phyloP scores from a whole-genome alignment of 441 rosid genomes.

The Gossypium lobatum region DNA sequence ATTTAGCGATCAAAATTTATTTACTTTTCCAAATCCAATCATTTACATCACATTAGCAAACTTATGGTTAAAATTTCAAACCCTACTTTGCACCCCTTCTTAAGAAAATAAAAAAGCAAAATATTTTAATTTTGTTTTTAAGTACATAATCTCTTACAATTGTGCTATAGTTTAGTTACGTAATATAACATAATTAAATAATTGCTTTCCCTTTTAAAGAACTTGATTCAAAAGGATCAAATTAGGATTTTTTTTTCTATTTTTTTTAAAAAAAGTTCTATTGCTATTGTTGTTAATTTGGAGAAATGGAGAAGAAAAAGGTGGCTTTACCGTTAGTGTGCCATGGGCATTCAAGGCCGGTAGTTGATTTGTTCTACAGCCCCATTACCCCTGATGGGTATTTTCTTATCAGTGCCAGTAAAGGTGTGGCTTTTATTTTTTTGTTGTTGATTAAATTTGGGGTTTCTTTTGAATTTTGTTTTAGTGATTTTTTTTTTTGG shows the following conservation, averaged over 20 bases:
- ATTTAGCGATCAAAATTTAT: not conserved
- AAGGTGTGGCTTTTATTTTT: conserved; percentile 38
- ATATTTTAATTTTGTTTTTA: not conserved
- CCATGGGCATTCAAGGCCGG: conserved; percentile 97
- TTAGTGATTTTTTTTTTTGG: not conserved
- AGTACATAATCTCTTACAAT: not conserved
- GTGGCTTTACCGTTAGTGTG: conserved; percentile 79
- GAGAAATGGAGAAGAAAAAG: conserved; percentile 54
- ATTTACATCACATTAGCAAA: not conserved
- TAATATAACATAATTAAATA: not conserved
- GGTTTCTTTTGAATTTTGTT: not conserved
- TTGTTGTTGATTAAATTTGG: not conserved
- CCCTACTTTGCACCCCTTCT: not conserved
- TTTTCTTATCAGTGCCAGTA: conserved; percentile 93
- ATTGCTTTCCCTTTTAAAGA: not conserved
- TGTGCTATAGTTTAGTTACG: not conserved
- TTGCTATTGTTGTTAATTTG: conserved; percentile 2
- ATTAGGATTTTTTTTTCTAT: not conserved
- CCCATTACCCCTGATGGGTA: conserved; percentile 93
- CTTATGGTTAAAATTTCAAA: not conserved
- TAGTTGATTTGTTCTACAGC: conserved; percentile 84
- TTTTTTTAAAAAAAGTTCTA: not conserved
- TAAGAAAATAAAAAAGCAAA: not conserved
- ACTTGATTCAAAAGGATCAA: conserved; percentile 1
- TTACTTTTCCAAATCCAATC: conserved; percentile 1